Evolutionary conservation across 163 green algal species (phyloP).

Genomic region (Coccomyxa subellipsoidea): DNA sequence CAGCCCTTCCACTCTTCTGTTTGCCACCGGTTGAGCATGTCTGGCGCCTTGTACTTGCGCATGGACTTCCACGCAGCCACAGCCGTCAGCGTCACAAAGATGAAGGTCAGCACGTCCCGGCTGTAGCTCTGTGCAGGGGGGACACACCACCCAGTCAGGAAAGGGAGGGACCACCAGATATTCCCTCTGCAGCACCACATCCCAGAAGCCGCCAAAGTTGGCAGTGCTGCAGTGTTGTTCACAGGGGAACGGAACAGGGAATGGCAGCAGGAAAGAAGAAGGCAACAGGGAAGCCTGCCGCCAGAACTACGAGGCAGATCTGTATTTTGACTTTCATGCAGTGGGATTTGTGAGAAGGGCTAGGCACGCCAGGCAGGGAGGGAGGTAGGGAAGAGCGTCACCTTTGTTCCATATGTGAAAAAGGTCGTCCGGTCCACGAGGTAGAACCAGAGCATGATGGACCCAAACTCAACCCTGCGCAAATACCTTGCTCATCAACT

Average conservation of each 20-base stretch:
- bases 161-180: too few species aligned
- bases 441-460: conserved; percentile 84
- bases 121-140: conserved; percentile 73
- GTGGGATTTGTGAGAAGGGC: background rate
- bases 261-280: too few species aligned
- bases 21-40: conserved; percentile 85
- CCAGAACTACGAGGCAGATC: too few species aligned
- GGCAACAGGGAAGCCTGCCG: too few species aligned
- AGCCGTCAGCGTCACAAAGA: conserved; percentile 75
- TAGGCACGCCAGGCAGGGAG: too few species aligned
- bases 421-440: conserved; percentile 78
- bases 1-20: conserved; percentile 99
- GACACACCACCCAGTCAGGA: too few species aligned
- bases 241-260: too few species aligned
- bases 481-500: background rate
- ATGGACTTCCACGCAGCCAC: conserved; percentile 53
- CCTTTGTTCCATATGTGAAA: conserved; percentile 57
- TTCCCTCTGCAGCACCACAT: too few species aligned
- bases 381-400: too few species aligned
- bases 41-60: conserved; percentile 46
- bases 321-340: too few species aligned
- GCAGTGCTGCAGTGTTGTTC: background rate
- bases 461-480: conserved; percentile 70
- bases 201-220: too few species aligned
- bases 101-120: conserved; percentile 78